phyloP scores from a whole-genome alignment of 2,329 filamentous ascomycete species.

The Penicillium oxalicum region DNA sequence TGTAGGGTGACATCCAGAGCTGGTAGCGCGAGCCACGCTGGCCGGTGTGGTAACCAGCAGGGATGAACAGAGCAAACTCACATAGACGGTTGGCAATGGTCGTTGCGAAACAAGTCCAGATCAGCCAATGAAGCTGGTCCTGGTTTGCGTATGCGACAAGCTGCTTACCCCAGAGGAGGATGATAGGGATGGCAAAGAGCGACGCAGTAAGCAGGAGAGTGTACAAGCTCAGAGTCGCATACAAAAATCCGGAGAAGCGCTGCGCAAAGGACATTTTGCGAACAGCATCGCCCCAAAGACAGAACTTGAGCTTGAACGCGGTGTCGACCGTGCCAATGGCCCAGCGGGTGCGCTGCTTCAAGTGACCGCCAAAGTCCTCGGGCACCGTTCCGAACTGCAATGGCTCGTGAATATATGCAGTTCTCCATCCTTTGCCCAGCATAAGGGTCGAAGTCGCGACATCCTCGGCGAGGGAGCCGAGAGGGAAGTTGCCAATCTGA shows the following conservation, averaged over 20 bases:
- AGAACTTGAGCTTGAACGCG: conserved; percentile 56
- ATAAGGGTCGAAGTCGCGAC: conserved; percentile 55
- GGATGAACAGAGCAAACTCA: conserved; percentile 55
- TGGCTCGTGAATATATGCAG: conserved; percentile 54
- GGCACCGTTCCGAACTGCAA: conserved; percentile 53
- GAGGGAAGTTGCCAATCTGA: conserved; percentile 57
- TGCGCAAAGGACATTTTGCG: conserved; percentile 51
- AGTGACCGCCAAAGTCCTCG: conserved; percentile 32
- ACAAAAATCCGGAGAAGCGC: conserved; percentile 55
- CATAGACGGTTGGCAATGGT: conserved; percentile 50
- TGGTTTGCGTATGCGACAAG: conserved; percentile 52
- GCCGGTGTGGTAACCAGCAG: conserved; percentile 54
- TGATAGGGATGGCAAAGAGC: conserved; percentile 55
- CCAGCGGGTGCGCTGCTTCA: conserved; percentile 37
- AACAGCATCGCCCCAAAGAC: conserved; percentile 50
- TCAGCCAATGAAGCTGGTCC: conserved; percentile 53
- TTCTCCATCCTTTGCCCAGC: conserved; percentile 57
- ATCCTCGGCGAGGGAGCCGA: conserved; percentile 56
- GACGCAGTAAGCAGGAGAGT: conserved; percentile 51
- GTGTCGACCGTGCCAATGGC: conserved; percentile 50
- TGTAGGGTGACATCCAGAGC: conserved; percentile 60
- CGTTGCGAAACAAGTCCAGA: conserved; percentile 51
- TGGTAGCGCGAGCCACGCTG: conserved; percentile 53
- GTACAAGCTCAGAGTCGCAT: conserved; percentile 51
- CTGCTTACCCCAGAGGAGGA: conserved; percentile 52